phyloP scores from a whole-genome alignment of 495 filamentous ascomycete genomes.

The Melanomma pulvis-pyrius region DNA sequence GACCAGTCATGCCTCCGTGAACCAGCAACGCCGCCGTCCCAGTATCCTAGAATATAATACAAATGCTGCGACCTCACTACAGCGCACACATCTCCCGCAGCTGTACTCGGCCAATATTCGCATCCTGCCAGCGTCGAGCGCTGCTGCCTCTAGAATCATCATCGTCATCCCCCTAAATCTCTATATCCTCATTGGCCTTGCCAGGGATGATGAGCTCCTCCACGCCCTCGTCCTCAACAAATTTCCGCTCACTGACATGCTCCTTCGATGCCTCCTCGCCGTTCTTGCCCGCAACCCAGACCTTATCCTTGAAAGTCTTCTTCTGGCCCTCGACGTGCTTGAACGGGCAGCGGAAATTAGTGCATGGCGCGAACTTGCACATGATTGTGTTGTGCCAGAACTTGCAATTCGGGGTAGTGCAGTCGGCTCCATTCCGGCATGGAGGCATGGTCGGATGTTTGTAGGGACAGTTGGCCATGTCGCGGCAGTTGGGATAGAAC shows the following conservation, averaged over 20 bases:
- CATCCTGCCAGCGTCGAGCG: neutral
- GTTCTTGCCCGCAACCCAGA: constrained; percentile 66
- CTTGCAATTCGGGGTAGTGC: constrained; percentile 79
- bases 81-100: neutral
- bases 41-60: constrained; percentile 15
- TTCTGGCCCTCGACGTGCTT: constrained; percentile 91
- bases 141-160: neutral
- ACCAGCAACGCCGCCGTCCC: neutral
- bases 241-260: constrained; percentile 91
- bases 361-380: constrained; percentile 91
- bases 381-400: constrained; percentile 81
- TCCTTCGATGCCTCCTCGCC: constrained; percentile 46
- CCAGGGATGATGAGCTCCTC: constrained; percentile 84
- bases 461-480: constrained; percentile 76
- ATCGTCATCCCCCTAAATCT: constrained; percentile 13
- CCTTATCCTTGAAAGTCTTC: constrained; percentile 80
- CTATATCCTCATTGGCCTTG: constrained; percentile 34
- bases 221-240: constrained; percentile 66
- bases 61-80: neutral
- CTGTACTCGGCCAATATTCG: neutral
- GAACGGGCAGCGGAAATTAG: constrained; percentile 80
- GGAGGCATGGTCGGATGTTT: constrained; percentile 78
- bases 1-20: constrained; percentile 8
- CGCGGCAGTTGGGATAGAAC: constrained; percentile 93
- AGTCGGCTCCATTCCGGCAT: constrained; percentile 93